phyloP scores from a whole-genome alignment of 225 moss, liverwort and hornwort genomes.

The Marchantia polymorpha region DNA sequence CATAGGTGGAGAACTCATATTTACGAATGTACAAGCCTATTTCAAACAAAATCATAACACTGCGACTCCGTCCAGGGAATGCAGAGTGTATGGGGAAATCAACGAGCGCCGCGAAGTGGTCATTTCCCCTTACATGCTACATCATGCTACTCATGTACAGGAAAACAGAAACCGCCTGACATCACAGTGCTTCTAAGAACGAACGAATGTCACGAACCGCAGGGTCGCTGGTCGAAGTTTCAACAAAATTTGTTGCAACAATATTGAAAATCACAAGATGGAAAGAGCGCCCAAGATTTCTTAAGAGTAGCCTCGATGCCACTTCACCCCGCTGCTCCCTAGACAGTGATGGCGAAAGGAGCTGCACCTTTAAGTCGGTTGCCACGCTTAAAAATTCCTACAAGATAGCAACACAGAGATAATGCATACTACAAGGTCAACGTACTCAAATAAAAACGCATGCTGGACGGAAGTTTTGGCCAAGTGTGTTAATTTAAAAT shows the following conservation, averaged over 20 bases:
- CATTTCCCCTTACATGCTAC: no score
- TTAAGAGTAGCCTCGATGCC: constrained; percentile 44
- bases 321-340: constrained; percentile 43
- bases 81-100: no score
- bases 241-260: constrained; percentile 54
- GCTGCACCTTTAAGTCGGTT: constrained; percentile 43
- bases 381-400: constrained; percentile 55
- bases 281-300: constrained; percentile 40
- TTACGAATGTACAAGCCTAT: no score
- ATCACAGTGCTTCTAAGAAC: constrained; percentile 48
- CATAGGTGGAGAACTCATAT: no score
- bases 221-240: constrained; percentile 22
- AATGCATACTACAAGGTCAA: not conserved
- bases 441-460: not conserved
- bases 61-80: no score
- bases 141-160: no score
- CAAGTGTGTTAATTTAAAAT: no score
- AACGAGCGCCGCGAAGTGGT: no score
- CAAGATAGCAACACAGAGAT: constrained; percentile 7
- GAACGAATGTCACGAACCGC: constrained; percentile 44
- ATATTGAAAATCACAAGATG: constrained; percentile 57
- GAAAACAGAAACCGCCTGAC: no score
- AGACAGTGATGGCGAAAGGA: constrained; percentile 32
- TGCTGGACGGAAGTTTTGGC: no score
- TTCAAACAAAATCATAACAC: no score